Conservation (phyloP, 2,329 filamentous ascomycete species). For the Pyrenochaeta sp. region DNA sequence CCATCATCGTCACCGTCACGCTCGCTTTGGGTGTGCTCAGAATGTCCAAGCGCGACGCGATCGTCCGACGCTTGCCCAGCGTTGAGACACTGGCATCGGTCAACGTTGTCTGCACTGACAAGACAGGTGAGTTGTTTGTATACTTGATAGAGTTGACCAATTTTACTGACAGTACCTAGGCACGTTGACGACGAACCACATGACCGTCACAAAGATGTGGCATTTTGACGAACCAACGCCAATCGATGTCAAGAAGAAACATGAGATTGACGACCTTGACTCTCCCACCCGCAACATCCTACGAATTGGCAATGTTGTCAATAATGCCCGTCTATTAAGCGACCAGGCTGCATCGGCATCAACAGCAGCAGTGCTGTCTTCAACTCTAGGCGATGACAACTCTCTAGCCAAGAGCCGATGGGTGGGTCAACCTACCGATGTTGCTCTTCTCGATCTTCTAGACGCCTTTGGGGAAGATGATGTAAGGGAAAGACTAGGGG, state of each 20-base stretch:
- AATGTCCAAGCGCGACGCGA: slow-evolving; percentile 95
- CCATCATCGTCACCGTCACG: slow-evolving; percentile 98
- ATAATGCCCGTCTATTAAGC: slow-evolving; percentile 85
- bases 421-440: slow-evolving; percentile 96
- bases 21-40: slow-evolving; percentile 92
- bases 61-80: slow-evolving; percentile 93
- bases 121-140: slow-evolving; percentile 70
- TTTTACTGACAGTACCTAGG: slow-evolving; percentile 56
- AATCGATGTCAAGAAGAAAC: slow-evolving; percentile 65
- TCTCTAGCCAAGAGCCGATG: slow-evolving; percentile 82
- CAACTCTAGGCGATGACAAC: slow-evolving; percentile 72
- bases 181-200: slow-evolving; percentile 95
- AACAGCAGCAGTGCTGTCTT: slow-evolving; percentile 83
- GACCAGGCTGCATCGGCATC: slow-evolving; percentile 74
- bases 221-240: slow-evolving; percentile 75
- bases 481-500: slow-evolving; percentile 84
- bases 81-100: slow-evolving; percentile 98
- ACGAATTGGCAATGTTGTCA: slow-evolving; percentile 94
- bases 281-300: slow-evolving; percentile 81
- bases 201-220: slow-evolving; percentile 98
- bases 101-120: slow-evolving; percentile 99
- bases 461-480: slow-evolving; percentile 93
- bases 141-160: neutral
- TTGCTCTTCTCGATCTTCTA: slow-evolving; percentile 93
- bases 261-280: slow-evolving; percentile 66